A percentile compares a stretch with the other conserved stretches of the same genome.
Evolutionary conservation across 768 basidiomycete genomes (phyloP).

Genomic region (Tylopilus cervinicoccineus): DNA sequence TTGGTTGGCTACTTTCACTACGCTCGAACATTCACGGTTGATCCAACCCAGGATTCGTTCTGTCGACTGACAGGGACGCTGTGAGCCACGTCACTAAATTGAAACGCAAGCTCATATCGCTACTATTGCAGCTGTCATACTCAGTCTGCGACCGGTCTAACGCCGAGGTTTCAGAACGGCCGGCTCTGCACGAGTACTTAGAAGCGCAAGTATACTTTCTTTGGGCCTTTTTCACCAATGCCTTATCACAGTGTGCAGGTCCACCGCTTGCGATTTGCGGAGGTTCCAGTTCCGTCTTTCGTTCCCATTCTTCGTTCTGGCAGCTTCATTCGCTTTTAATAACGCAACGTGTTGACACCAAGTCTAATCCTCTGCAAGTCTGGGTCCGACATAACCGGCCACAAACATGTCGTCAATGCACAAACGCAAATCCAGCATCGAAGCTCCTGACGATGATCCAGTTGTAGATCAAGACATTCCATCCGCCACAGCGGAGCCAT

Average conservation of each 20-base stretch:
- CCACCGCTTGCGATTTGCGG: background rate
- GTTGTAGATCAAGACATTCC: slow-evolving; percentile 7
- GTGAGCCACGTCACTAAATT: slow-evolving; percentile 2
- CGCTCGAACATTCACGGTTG: background rate
- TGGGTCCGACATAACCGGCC: background rate
- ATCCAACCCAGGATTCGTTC: background rate
- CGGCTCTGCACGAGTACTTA: background rate
- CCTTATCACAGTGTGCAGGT: slow-evolving; percentile 7
- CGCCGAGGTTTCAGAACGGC: background rate
- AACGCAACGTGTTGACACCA: slow-evolving; percentile 1
- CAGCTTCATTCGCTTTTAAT: background rate
- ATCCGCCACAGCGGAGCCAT: background rate
- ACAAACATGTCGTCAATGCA: slow-evolving; percentile 28
- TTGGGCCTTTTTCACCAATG: background rate
- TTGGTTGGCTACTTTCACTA: background rate
- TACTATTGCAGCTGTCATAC: slow-evolving; percentile 7
- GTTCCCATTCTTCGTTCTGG: background rate
- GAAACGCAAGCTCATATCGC: slow-evolving; percentile 5
- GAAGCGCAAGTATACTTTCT: background rate
- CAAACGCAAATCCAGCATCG: slow-evolving; percentile 44
- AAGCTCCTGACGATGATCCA: slow-evolving; percentile 31
- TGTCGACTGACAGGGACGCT: background rate
- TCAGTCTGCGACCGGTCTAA: slow-evolving; percentile 4
- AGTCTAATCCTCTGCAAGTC: background rate
- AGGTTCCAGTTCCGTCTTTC: background rate